Evolutionary conservation across 768 basidiomycete genomes (phyloP).

Genomic region (Pholiota conissans): DNA sequence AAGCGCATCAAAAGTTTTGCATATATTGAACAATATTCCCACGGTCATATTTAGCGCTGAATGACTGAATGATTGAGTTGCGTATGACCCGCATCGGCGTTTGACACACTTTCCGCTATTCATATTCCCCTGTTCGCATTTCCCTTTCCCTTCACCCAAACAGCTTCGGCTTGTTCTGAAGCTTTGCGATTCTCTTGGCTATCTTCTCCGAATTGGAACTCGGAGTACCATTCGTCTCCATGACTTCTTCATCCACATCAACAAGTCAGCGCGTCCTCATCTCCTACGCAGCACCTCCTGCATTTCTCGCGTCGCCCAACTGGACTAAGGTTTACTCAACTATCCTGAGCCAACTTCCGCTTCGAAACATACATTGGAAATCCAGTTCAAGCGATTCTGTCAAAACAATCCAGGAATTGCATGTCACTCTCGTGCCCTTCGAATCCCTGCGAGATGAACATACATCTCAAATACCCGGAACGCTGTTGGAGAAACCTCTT

Average conservation of each 20-base stretch:
- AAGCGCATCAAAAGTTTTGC: slow-evolving; percentile 17
- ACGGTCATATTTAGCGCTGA: slow-evolving; percentile 21
- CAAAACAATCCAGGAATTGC: slow-evolving; percentile 88
- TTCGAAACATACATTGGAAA: slow-evolving; percentile 94
- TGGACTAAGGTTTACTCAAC: slow-evolving; percentile 72
- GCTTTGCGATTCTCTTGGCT: too few species aligned
- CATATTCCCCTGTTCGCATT: background rate
- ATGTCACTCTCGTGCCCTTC: slow-evolving; percentile 69
- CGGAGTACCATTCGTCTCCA: slow-evolving; percentile 6
- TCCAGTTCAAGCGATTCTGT: slow-evolving; percentile 66
- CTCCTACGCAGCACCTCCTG: slow-evolving; percentile 64
- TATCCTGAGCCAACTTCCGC: slow-evolving; percentile 71
- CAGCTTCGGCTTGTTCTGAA: too few species aligned
- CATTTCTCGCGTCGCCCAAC: slow-evolving; percentile 66
- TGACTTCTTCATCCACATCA: slow-evolving; percentile 22
- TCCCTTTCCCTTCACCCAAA: too few species aligned
- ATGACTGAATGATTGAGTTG: slow-evolving; percentile 3
- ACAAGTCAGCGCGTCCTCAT: slow-evolving; percentile 54
- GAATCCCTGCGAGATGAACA: slow-evolving; percentile 72
- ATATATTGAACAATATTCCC: slow-evolving; percentile 13
- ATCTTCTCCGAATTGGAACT: background rate
- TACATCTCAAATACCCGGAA: slow-evolving; percentile 72
- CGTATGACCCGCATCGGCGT: slow-evolving; percentile 1
- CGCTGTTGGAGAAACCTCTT: slow-evolving; percentile 83
- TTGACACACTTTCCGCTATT: background rate